A percentile compares a stretch with the other conserved stretches of the same genome.
These are phyloP conservation scores for Salvia miltiorrhiza DNA, from an alignment of 257 asterid genomes.

Conservation along the genomic window DNA sequence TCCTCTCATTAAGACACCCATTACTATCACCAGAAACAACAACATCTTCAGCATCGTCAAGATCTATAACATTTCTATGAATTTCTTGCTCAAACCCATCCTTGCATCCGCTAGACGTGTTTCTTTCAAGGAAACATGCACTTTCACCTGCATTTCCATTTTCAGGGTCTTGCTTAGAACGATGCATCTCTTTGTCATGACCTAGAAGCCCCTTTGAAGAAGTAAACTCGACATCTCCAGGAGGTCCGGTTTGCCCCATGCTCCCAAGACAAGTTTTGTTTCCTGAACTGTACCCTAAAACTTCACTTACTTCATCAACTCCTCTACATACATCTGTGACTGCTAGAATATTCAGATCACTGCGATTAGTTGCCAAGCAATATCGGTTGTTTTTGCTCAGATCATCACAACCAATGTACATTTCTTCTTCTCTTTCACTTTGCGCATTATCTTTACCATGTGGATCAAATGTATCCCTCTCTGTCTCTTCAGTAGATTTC, in stretches of 20 bases:
- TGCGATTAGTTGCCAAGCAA: too few species aligned
- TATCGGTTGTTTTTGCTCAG: too few species aligned
- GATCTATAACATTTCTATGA: background rate
- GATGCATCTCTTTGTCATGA: background rate
- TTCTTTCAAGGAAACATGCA: slow-evolving; percentile 16
- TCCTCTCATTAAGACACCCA: slow-evolving; percentile 42
- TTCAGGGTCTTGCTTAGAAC: slow-evolving; percentile 8
- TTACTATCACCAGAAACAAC: slow-evolving; percentile 33
- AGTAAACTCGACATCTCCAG: too few species aligned
- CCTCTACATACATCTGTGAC: too few species aligned
- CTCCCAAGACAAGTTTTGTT: too few species aligned
- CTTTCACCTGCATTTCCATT: slow-evolving; percentile 12
- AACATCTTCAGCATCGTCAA: slow-evolving; percentile 24
- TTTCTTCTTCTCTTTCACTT: background rate
- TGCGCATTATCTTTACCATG: background rate
- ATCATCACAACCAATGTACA: too few species aligned
- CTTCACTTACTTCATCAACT: too few species aligned
- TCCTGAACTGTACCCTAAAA: too few species aligned
- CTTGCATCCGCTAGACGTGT: slow-evolving; percentile 9
- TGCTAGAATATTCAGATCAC: too few species aligned
- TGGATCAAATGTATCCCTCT: slow-evolving; percentile 18
- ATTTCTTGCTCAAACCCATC: background rate
- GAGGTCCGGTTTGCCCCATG: too few species aligned
- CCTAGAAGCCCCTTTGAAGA: too few species aligned
- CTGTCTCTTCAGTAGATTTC: slow-evolving; percentile 11